Evolutionary conservation across 140 eudicot genomes (phyloP), one percentile per base, ranked within the genome.

Genomic region (Senecio squalidus): DNA sequence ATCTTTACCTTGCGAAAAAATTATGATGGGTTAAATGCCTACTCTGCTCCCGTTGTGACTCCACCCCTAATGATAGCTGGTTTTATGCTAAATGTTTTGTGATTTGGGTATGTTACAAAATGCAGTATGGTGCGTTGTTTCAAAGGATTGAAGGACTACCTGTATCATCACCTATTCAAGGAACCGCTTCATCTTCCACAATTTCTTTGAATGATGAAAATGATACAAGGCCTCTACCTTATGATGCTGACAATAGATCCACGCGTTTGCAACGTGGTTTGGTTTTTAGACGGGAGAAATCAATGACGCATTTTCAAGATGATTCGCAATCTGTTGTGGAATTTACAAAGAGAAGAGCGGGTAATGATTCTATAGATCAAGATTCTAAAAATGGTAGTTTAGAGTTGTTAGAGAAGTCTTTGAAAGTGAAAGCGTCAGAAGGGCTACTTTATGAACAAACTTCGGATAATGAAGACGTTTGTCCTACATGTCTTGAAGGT

Each of bases 71-170:
- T 36, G 43, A 9, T 38, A n/a, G 33, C 5, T 34, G 13, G 10
- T 9, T 18, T 5, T 17, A 38, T 27, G 10, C 20, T 15, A 36
- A 26, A 39, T 26, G 10, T 25, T 25, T 36, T 28, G 36, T 65
- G 16, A 25, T 33, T 3, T 38, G 53, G n/a, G 34, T 31, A 45
- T 30, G 33, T 49, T 52, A 29, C 57, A 16, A 41, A 26, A n/a
- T 65, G 77, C 69, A 74, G 84, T 68, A 78, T 43, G 75, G 76
- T 46, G 55, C 80, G n/a, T 56, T 62, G 65, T 78, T 78, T 75
- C 70, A 72, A 36, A 63, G 76, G 41, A 73, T 67, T 39, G 79
- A 78, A 64, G 74, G 71, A 33, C 62, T 66, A 1, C 71, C 77
- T 4, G 64, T 69, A 18, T 74, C 80, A 46, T 66, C 78, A 55